These are phyloP conservation scores for Leccinum cinnamomeum DNA, from an alignment of 1,284 basidiomycete species.

Conservation along the genomic window DNA sequence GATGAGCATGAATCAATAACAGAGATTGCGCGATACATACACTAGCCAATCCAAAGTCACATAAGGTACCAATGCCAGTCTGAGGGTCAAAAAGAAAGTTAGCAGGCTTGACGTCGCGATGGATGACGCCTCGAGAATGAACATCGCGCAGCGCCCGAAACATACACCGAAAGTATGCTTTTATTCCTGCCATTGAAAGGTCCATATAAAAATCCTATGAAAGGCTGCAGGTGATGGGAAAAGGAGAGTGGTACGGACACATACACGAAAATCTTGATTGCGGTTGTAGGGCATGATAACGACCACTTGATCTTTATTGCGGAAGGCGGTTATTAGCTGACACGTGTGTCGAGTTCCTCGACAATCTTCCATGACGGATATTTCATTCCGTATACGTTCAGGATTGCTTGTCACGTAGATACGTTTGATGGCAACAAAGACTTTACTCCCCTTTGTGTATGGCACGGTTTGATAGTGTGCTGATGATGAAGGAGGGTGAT, in stretches of 20 bases:
- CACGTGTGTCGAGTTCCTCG: constrained; percentile 83
- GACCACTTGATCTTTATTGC: constrained; percentile 90
- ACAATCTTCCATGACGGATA: constrained; percentile 87
- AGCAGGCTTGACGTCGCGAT: constrained; percentile 98
- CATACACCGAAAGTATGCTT: constrained; percentile 88
- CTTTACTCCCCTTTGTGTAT: constrained; percentile 45
- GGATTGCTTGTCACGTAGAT: constrained; percentile 97
- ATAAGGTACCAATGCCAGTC: constrained; percentile 83
- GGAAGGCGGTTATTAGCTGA: constrained; percentile 93
- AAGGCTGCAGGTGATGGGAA: constrained; percentile 7
- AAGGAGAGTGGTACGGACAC: constrained; percentile 27
- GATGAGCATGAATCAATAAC: constrained; percentile 6
- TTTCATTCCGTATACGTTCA: constrained; percentile 90
- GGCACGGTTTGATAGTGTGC: constrained; percentile 57
- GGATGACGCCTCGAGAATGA: constrained; percentile 87
- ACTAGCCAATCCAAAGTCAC: constrained; percentile 95
- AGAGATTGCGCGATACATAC: constrained; percentile 46
- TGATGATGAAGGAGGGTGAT: constrained; percentile 58
- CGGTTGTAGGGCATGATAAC: constrained; percentile 93
- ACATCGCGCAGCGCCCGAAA: constrained; percentile 89
- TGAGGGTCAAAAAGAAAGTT: constrained; percentile 95
- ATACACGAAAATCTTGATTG: constrained; percentile 90
- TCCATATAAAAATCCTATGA: constrained; percentile 71
- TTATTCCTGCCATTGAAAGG: constrained; percentile 75
- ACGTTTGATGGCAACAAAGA: constrained; percentile 93